Base-by-base conservation (phyloP, 495 filamentous ascomycete species). In the Patellaria atrata region DNA sequence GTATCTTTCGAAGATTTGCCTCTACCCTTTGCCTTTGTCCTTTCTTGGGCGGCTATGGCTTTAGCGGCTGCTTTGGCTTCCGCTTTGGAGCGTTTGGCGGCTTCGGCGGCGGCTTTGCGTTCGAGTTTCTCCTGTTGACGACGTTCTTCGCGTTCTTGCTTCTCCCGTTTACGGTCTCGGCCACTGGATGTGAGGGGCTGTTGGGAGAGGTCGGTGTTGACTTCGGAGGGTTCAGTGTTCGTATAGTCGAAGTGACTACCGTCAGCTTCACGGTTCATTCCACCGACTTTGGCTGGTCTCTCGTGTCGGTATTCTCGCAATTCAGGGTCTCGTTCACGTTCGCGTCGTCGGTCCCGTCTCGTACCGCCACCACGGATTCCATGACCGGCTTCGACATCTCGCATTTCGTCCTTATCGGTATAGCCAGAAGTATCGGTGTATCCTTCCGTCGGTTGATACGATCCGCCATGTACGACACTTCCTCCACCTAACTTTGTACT, bases 301-400 rank as follows among this genome's bases (percentile, higher is more conserved):
- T 94, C 85, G 50, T 79, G 66, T 5, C 82, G 77, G 60, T 94
- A 94, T 1, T 72, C 70, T 24, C 77, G 72, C 27, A 86, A 73
- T 33, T 81, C 77, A n/a, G 63, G 64, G 52, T 89, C 80, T 37
- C 67, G 59, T 12, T 46, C 27, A 23, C 35, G 41, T 14, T 30
- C 21, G 13, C 27, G 23, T 22, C 41, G 38, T 24, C 37, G 37
- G 12, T 27, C 9, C 27, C n/a, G 28, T 3, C 40, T 27, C 5
- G 5, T 29, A n/a, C 30, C 42, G 11, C 46, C 46, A 6, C 46
- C 46, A 8, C 46, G 42, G 16, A 50, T 16, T 9, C 46, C 46
- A 6, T 43, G 35, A 24, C 34, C 25, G 8, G 29, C 38, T 19
- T 40, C 22, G 10, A 9, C 20, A 5, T 22, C 38, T 3, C 22